Evolutionary conservation across 495 filamentous ascomycete species (phyloP).

Genomic region (Trichoderma virens): DNA sequence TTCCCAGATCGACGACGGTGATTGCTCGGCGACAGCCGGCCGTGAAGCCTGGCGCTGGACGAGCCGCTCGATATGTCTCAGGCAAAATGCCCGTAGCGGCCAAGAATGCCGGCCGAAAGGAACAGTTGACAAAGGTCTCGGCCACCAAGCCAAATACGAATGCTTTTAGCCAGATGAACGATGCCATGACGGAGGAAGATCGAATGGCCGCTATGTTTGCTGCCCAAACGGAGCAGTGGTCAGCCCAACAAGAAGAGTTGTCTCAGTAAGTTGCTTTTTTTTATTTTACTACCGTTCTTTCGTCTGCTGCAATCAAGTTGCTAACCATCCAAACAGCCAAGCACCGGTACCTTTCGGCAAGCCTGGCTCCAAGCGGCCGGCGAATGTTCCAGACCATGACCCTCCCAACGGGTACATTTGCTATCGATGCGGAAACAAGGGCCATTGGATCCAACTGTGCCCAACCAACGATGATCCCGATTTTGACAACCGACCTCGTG

Average conservation of each 20-base stretch:
- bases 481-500: conserved; percentile 80
- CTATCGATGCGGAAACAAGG: conserved; percentile 96
- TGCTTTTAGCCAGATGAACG: conserved; percentile 53
- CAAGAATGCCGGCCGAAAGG: conserved; percentile 69
- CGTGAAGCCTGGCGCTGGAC: conserved; percentile 68
- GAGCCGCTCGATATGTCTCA: conserved; percentile 90
- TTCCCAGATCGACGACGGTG: conserved; percentile 87
- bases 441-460: conserved; percentile 96
- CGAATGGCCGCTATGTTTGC: conserved; percentile 84
- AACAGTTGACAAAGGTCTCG: conserved; percentile 44
- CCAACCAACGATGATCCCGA: conserved; percentile 96
- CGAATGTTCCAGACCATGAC: conserved; percentile 79
- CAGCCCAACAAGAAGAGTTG: conserved; percentile 83
- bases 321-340: conserved; percentile 40
- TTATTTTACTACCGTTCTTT: not conserved
- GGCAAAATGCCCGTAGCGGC: conserved; percentile 93
- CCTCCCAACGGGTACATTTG: conserved; percentile 92
- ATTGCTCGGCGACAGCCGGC: conserved; percentile 85
- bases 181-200: conserved; percentile 79
- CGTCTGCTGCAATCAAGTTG: conserved; percentile 9
- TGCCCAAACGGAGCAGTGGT: conserved; percentile 78
- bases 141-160: conserved; percentile 46
- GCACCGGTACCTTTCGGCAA: conserved; percentile 41
- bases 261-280: conserved; percentile 61
- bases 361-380: conserved; percentile 34